These are phyloP conservation scores for Monilinia aucupariae DNA, from an alignment of 2,329 filamentous ascomycete genomes.

Conservation along the genomic window DNA sequence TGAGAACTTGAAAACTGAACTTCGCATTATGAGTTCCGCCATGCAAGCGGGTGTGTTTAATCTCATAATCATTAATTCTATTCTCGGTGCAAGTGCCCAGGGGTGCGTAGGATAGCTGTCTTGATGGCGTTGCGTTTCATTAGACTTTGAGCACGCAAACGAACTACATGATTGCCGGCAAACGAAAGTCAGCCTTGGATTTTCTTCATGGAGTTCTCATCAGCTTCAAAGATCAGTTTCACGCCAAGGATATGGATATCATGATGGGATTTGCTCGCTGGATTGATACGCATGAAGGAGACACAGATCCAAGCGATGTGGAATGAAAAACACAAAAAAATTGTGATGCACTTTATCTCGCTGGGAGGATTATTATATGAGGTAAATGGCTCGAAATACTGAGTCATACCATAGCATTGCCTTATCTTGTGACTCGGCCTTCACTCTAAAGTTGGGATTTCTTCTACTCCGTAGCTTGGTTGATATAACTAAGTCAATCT, in stretches of 20 bases:
- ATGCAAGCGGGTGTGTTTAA: background rate
- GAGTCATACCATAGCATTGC: no score
- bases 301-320: constrained; percentile 41
- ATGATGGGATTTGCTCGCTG: constrained; percentile 58
- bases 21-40: constrained; percentile 36
- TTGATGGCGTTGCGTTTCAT: constrained; percentile 36
- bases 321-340: constrained; percentile 45
- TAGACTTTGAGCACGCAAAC: background rate
- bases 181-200: constrained; percentile 43
- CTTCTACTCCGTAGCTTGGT: background rate
- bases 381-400: constrained; percentile 34
- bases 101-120: constrained; percentile 31
- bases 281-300: constrained; percentile 25
- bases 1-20: constrained; percentile 43
- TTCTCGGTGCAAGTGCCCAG: background rate
- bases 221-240: constrained; percentile 56
- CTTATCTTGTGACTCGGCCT: constrained; percentile 32
- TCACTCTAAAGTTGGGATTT: constrained; percentile 36
- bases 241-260: constrained; percentile 49
- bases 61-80: background rate
- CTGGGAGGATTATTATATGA: constrained; percentile 40
- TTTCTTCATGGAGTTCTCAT: constrained; percentile 58
- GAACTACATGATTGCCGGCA: constrained; percentile 25
- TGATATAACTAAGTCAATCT: constrained; percentile 36
- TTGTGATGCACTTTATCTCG: constrained; percentile 37